Evolutionary conservation across 2,329 filamentous ascomycete genomes (phyloP).

Genomic region (Ophiocordyceps camponoti-floridani): DNA sequence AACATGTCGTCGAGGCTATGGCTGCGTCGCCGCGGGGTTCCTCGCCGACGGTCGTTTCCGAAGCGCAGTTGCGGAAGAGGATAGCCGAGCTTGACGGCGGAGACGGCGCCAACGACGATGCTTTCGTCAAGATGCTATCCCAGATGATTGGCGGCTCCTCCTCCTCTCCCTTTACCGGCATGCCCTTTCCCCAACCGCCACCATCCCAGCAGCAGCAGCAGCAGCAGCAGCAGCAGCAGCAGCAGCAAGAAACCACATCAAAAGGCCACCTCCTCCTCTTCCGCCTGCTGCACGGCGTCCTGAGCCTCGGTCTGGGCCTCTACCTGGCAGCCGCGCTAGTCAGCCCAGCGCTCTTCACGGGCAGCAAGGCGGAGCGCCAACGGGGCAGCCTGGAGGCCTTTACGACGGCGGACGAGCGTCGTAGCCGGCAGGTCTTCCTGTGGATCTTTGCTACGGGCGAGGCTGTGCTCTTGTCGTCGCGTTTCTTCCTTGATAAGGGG

Average conservation of each 20-base stretch:
- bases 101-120: conserved; percentile 11
- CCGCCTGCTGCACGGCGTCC: conserved; percentile 56
- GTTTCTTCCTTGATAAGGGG: conserved; percentile 52
- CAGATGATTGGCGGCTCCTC: conserved; percentile 41
- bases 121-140: conserved; percentile 49
- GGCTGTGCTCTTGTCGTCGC: conserved; percentile 49
- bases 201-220: conserved; percentile 14
- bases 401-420: conserved; percentile 11
- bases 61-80: conserved; percentile 45
- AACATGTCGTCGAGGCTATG: neutral
- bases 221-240: too few relatives aligned
- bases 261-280: conserved; percentile 35
- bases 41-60: conserved; percentile 19
- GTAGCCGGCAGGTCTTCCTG: conserved; percentile 35
- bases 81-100: conserved; percentile 17
- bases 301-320: conserved; percentile 50
- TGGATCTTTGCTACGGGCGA: conserved; percentile 69
- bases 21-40: too few relatives aligned
- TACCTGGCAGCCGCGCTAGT: conserved; percentile 40
- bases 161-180: conserved; percentile 17
- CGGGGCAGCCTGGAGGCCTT: conserved; percentile 12
- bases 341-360: conserved; percentile 45
- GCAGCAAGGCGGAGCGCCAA: conserved; percentile 43
- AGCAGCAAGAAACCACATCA: conserved; percentile 11
- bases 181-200: conserved; percentile 22